These are phyloP conservation scores for Phytophthora ramorum DNA, from an alignment of 352 stramenopile genomes.

Conservation along the genomic window DNA sequence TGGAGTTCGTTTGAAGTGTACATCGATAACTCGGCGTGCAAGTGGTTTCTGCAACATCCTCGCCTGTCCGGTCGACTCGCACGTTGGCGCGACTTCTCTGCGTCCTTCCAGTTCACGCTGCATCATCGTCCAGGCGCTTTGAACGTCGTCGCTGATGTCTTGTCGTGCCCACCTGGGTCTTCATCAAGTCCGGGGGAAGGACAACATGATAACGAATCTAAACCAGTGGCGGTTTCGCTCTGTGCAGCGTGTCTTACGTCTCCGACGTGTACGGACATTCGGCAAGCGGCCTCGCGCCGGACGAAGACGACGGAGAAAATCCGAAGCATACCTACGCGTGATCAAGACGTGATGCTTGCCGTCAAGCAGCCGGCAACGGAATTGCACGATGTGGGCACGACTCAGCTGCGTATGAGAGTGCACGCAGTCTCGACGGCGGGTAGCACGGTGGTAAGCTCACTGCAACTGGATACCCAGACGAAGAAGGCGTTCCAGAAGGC, in stretches of 20 bases:
- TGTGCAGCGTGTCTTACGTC: background rate
- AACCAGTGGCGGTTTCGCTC: background rate
- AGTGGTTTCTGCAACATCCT: conserved; percentile 1
- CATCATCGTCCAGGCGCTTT: background rate
- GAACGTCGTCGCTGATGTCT: conserved; percentile 2
- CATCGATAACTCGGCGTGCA: conserved; percentile 2
- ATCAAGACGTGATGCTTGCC: background rate
- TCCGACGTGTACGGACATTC: conserved; percentile 4
- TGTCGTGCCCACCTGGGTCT: background rate
- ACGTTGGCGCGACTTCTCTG: conserved; percentile 1
- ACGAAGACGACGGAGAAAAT: background rate
- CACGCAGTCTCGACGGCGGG: background rate
- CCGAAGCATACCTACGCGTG: background rate
- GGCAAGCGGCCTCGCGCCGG: background rate
- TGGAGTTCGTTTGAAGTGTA: conserved; percentile 3
- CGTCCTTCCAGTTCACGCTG: background rate
- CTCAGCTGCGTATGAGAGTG: background rate
- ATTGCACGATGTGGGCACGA: background rate
- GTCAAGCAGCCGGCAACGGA: background rate
- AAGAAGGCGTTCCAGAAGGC: conserved; percentile 10
- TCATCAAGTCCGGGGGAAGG: conserved; percentile 3
- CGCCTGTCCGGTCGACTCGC: background rate
- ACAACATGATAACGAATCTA: background rate
- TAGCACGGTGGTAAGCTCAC: conserved; percentile 6
- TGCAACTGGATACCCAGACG: conserved; percentile 1